These are phyloP conservation scores for Dissophora ornata DNA, from an alignment of 192 early-diverging fungal species.

Conservation along the genomic window DNA sequence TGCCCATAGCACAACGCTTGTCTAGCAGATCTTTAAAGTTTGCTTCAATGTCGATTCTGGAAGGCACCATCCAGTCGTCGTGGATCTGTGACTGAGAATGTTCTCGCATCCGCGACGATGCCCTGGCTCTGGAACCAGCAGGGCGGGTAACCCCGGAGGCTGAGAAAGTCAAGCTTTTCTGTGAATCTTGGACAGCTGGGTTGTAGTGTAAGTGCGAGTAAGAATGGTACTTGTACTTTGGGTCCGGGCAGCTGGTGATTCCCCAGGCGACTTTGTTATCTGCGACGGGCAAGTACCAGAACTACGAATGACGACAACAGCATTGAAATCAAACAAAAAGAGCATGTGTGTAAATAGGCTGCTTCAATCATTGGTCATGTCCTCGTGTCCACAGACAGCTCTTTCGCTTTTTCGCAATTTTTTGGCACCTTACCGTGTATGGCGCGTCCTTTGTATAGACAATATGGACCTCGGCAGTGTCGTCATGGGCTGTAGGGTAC, in stretches of 20 bases:
- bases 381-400: too few species aligned
- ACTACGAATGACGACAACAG: constrained; percentile 6
- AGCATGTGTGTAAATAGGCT: too few species aligned
- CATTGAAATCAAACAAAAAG: neutral
- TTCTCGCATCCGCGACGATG: neutral
- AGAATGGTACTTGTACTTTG: constrained; percentile 20
- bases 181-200: neutral
- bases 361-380: too few species aligned
- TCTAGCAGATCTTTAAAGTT: constrained; percentile 29
- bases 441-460: constrained; percentile 35
- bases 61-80: constrained; percentile 21
- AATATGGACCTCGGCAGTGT: constrained; percentile 2
- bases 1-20: constrained; percentile 18
- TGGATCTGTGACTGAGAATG: constrained; percentile 2
- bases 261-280: constrained; percentile 28
- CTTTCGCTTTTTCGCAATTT: too few species aligned
- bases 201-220: constrained; percentile 5
- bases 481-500: constrained; percentile 17
- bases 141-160: too few species aligned
- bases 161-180: neutral
- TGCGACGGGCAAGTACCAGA: constrained; percentile 39
- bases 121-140: too few species aligned
- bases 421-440: constrained; percentile 24
- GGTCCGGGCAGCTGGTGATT: neutral
- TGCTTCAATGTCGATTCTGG: constrained; percentile 13